Conservation (phyloP, 495 filamentous ascomycete species). For the Wilcoxina mikolae region DNA sequence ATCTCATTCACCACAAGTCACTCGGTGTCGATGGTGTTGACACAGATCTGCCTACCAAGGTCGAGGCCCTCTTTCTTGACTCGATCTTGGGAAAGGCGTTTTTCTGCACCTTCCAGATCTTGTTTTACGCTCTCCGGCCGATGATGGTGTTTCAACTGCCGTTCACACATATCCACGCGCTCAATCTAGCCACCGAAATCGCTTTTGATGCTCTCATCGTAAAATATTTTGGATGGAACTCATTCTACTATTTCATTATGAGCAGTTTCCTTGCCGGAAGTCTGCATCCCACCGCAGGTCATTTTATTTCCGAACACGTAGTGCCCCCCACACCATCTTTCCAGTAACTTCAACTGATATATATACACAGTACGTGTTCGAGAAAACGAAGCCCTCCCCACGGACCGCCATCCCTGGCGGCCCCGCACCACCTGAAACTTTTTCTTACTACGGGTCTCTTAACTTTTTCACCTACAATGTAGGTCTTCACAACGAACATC, state of each 20-base stretch:
- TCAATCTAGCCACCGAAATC: conserved; percentile 65
- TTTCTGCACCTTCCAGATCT: conserved; percentile 98
- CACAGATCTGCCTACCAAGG: conserved; percentile 81
- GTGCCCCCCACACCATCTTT: background rate
- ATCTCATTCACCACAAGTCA: conserved; percentile 97
- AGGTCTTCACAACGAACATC: conserved; percentile 94
- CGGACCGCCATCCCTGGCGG: conserved; percentile 35
- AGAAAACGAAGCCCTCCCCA: conserved; percentile 33
- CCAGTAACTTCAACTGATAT: conserved; percentile 4
- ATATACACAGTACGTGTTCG: conserved; percentile 60
- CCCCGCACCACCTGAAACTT: conserved; percentile 72
- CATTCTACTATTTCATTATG: conserved; percentile 64
- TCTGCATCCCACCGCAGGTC: conserved; percentile 86
- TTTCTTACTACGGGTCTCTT: conserved; percentile 85
- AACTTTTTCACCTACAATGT: conserved; percentile 95
- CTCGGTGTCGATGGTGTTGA: conserved; percentile 93
- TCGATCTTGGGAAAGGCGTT: conserved; percentile 96
- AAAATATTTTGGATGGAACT: conserved; percentile 39
- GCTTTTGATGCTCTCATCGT: conserved; percentile 62
- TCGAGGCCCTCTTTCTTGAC: conserved; percentile 88
- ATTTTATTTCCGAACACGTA: conserved; percentile 96
- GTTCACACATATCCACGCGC: conserved; percentile 66
- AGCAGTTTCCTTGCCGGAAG: conserved; percentile 87
- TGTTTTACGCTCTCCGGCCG: conserved; percentile 98
- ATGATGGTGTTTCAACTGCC: conserved; percentile 87